Base-by-base conservation (phyloP, 2,329 filamentous ascomycete genomes). In the Chaetomiaceae sp. region DNA sequence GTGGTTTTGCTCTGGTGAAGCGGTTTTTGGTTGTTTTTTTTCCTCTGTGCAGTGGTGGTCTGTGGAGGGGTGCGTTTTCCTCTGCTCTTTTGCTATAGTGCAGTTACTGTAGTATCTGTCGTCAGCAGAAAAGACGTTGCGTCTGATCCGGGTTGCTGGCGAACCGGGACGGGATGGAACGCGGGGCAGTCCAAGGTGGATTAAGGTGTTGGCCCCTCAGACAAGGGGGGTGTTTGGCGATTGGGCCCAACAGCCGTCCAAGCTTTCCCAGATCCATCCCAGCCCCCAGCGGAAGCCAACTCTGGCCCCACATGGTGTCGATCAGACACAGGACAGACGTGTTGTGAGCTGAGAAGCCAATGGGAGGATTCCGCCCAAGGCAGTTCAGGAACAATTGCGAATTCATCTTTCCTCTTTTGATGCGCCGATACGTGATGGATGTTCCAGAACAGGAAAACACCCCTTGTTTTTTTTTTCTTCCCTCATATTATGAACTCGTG, bases 181-280 rank as follows among this genome's bases (percentile, higher is more conserved):
- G 46, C 47, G 47, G 47, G 47, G 47, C n/a, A n/a, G n/a, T n/a
- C n/a, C n/a, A 42, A 27, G 44, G 27, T 18, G 38, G 25, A 14
- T 33, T 36, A n/a, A n/a, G 11, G 34, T 45, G 42, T 45, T 36
- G 42, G 20, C 30, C 30, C 20, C 42, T n/a, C 14, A 21, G 45
- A 18, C 18, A 49, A 29, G 20, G 29, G 37, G 36, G 14, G 32
- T 25, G 16, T 40, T 21, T 8, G 30, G 29, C 37, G 47, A 42
- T 49, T 42, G 47, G 27, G 18, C 27, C 25, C 34, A 32, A 40
- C 18, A 20, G 30, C 33, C 25, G 45, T 32, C 25, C 34, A 38
- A 40, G 34, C 38, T 49, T 49, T 49, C 47, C 47, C 14, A 42
- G 47, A 49, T 49, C 47, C 20, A 23, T 29, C n/a, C 47, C 20